Evolutionary conservation across 164 flowering plant species (phyloP), one percentile per base, ranked within the genome.

Genomic region (Tetracentron sinense): DNA sequence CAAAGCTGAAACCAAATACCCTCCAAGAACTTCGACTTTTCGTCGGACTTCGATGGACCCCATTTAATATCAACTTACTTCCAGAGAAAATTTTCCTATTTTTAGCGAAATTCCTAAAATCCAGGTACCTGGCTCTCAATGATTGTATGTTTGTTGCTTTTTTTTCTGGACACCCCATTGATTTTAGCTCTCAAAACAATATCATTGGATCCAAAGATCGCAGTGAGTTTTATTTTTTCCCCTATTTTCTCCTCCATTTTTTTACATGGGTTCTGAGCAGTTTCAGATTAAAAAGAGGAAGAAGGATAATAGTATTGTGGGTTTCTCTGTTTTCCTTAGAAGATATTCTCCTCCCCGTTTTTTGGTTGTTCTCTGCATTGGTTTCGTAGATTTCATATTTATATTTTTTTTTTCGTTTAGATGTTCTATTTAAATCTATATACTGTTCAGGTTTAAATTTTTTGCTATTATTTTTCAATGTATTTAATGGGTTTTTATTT

Each of bases 141-240:
- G 26, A 14, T 38, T 7, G 22, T 17, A 4, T 12, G 51, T 65
- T 22, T 51, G 25, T 7, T 58, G 38, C 26, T 28, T 28, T 17
- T 65, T 50, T 66, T 26, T 47, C 25, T 23, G 21, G n/a, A 25
- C 31, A 7, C 54, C n/a, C 22, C 29, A 38, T 58, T 47, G 59
- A 46, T 58, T 63, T 58, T 22, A 27, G 63, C 52, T 54, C 23
- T 21, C 15, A 30, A 29, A 30, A 0, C n/a, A n/a, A n/a, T n/a
- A 2, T 58, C 20, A 19, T 61, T 59, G 53, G 72, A 58, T 68
- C 70, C 61, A 61, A 63, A 25, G 33, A 28, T 69, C 64, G 26
- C 54, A 29, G 14, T 47, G 26, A 42, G 20, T 51, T 27, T 12
- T 10, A 44, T 58, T 12, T 7, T 22, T 58, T 30, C 35, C 17